phyloP scores from a whole-genome alignment of 352 stramenopile species.

The Globisporangium parvum region DNA sequence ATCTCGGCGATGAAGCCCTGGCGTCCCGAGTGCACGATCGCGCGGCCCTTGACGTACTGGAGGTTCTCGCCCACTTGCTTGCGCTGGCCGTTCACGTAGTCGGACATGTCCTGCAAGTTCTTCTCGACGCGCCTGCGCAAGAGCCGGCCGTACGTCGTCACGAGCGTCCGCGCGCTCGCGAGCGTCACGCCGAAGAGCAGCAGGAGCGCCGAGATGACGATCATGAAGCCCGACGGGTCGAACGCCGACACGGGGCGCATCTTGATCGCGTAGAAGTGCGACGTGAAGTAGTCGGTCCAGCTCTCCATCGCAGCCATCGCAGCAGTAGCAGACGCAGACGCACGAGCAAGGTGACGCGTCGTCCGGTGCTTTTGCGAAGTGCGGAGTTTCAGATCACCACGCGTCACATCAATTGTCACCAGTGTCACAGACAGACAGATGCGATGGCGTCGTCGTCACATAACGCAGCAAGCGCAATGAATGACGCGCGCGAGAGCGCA shows the following conservation, averaged over 20 bases:
- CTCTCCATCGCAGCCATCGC: slow-evolving; percentile 35
- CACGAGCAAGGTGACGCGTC: too few relatives aligned
- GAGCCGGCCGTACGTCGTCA: slow-evolving; percentile 28
- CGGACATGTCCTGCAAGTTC: slow-evolving; percentile 74
- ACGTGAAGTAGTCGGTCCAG: slow-evolving; percentile 69
- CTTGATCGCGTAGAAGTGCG: slow-evolving; percentile 72
- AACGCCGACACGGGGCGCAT: slow-evolving; percentile 66
- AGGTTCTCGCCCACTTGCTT: slow-evolving; percentile 56
- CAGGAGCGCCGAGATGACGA: slow-evolving; percentile 64
- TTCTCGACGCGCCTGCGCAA: slow-evolving; percentile 60
- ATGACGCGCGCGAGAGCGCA: too few relatives aligned
- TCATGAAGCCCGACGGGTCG: slow-evolving; percentile 83
- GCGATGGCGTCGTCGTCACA: too few relatives aligned
- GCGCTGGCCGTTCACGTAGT: slow-evolving; percentile 46
- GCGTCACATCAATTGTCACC: too few relatives aligned
- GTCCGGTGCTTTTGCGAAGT: too few relatives aligned
- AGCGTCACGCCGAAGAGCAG: slow-evolving; percentile 61
- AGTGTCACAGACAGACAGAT: too few relatives aligned
- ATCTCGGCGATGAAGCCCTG: slow-evolving; percentile 86
- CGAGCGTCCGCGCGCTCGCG: slow-evolving; percentile 34
- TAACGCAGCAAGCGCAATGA: too few relatives aligned
- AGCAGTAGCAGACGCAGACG: not conserved
- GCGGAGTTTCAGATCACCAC: too few relatives aligned
- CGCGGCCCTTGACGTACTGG: slow-evolving; percentile 33
- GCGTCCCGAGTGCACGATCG: slow-evolving; percentile 44